phyloP scores from a whole-genome alignment of 345 rosid species.

The Laguncularia racemosa region DNA sequence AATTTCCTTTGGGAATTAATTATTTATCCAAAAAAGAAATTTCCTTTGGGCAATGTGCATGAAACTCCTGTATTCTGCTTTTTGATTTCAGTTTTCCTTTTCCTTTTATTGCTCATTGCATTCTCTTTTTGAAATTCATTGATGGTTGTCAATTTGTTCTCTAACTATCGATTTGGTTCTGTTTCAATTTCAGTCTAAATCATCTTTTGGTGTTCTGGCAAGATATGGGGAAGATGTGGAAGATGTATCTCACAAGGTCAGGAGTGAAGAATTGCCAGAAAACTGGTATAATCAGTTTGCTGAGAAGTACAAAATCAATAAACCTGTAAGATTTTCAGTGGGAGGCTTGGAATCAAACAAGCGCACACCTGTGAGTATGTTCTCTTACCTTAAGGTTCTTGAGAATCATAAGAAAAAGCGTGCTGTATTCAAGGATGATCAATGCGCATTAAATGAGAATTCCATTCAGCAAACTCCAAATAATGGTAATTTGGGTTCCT shows the following conservation, averaged over 20 bases:
- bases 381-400: constrained; percentile 43
- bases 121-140: background rate
- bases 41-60: background rate
- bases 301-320: constrained; percentile 47
- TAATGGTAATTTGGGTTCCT: constrained; percentile 30
- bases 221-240: constrained; percentile 53
- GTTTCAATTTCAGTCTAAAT: constrained; percentile 46
- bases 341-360: constrained; percentile 61
- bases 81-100: background rate
- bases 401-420: constrained; percentile 75
- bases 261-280: constrained; percentile 81
- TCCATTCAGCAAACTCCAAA: constrained; percentile 24
- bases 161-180: background rate
- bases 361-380: constrained; percentile 78
- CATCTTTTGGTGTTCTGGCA: constrained; percentile 29
- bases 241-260: constrained; percentile 45
- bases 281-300: constrained; percentile 84
- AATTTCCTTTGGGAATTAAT: background rate
- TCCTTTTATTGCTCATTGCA: background rate
- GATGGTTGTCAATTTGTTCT: constrained; percentile 1
- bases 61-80: background rate
- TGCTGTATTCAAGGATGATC: constrained; percentile 41
- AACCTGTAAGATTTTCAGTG: constrained; percentile 39
- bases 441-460: constrained; percentile 19
- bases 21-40: too few species aligned